A percentile compares a stretch with the other conserved stretches of the same genome.
Evolutionary conservation across 495 filamentous ascomycete genomes (phyloP).

Genomic region (Evernia prunastri): DNA sequence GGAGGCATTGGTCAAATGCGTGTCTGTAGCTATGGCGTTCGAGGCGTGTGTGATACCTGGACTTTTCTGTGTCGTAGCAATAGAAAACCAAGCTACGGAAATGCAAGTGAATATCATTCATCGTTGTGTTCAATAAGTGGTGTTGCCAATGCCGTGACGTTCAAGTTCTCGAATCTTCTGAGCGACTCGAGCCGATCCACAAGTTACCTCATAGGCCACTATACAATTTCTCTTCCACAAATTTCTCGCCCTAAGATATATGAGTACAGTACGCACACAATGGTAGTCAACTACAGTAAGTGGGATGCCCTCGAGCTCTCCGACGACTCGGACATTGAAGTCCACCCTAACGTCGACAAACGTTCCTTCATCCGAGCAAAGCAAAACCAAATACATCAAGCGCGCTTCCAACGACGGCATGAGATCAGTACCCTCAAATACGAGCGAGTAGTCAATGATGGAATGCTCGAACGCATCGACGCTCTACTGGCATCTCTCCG

Average conservation of each 20-base stretch:
- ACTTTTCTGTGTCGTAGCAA: background rate
- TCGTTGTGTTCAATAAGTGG: background rate
- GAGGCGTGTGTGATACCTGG: constrained; percentile 11
- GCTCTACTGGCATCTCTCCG: constrained; percentile 65
- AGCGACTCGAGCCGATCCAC: background rate
- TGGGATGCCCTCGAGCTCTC: constrained; percentile 94
- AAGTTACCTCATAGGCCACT: background rate
- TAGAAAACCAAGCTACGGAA: background rate
- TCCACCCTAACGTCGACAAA: constrained; percentile 98
- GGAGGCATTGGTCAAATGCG: background rate
- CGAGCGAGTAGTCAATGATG: constrained; percentile 89
- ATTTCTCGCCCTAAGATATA: background rate
- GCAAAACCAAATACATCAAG: constrained; percentile 90
- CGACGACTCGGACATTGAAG: constrained; percentile 96
- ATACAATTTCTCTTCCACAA: no score
- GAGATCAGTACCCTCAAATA: constrained; percentile 90
- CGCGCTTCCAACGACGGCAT: constrained; percentile 73
- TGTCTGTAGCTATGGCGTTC: constrained; percentile 11
- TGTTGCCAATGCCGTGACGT: background rate
- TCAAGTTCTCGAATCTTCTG: constrained; percentile 9
- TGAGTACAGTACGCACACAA: constrained; percentile 35
- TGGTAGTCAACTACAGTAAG: constrained; percentile 94
- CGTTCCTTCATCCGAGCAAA: constrained; percentile 97
- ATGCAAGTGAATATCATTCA: background rate
- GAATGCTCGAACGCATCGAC: constrained; percentile 75